Evolutionary conservation across 2,329 filamentous ascomycete genomes (phyloP), one percentile per base, ranked within the genome.

Genomic region (Aureobasidium sp.): DNA sequence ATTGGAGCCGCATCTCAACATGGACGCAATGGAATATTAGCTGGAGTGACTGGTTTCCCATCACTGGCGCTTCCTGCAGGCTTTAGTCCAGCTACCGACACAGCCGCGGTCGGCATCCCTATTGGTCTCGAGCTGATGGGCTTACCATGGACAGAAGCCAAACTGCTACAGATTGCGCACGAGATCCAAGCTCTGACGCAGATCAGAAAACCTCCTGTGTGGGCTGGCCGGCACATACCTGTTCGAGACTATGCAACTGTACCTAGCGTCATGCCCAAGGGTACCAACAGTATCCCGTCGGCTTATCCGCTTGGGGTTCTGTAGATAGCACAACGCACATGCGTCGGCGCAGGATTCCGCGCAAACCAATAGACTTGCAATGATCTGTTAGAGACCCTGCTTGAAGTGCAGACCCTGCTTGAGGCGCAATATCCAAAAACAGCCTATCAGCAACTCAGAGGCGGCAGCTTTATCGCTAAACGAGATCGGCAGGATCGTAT

Each of bases 41-140:
- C 80, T 3, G 80, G 81, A 0, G 67, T 83, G 59, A 83, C 81
- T 1, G 81, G 81, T 0, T 74, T 69, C 5, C 81, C 81, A 10
- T 81, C 83, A 5, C 75, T 84, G 5, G 80, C 79, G 3, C 73
- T 84, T 1, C 82, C 82, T 0, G 76, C 74, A 1, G 82, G 81
- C 0, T 85, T 85, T 65, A 83, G 81, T 27, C 67, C 75, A 1
- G 66, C 75, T 0, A 80, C 73, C 1, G 67, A 70, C 0, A 76
- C 80, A 10, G 83, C 84, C 16, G 79, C 79, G 0, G 67, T 78
- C 36, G 85, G 85, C 2, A 77, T 88, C 5, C 85, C 85, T 0
- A 78, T 88, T 42, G 85, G 86, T 0, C 81, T 87, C 78, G 85
- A 88, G 72, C 80, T 88, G 27, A 68, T 88, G 62, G 84, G 85